Base-by-base conservation (phyloP, 2,329 filamentous ascomycete genomes). In the Aspergillus sp. region DNA sequence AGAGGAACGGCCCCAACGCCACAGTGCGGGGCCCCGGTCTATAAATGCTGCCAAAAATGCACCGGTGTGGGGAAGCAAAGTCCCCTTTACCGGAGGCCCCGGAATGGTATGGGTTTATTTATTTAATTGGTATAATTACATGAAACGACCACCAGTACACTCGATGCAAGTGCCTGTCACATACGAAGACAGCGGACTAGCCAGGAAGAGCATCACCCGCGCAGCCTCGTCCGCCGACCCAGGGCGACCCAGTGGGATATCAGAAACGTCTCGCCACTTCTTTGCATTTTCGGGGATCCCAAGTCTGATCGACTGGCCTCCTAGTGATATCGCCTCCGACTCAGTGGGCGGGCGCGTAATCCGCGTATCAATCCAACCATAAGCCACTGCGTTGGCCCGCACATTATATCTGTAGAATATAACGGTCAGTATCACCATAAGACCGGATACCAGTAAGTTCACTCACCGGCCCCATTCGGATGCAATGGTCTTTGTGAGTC, bases 321-420 rank as follows among this genome's bases (percentile, higher is more conserved):
- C 17, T 15, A 19, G 21, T 6, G 19, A 15, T 3, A 21, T 25
- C 1, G 37, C 37, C 5, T 40, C 15, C 15, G 37, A 40, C 41
- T 23, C 9, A 5, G 7, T 45, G 7, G 41, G 41, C 14, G 57
- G 55, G 7, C 41, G 52, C 12, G 84, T 84, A 5, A 91, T 82
- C 6, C 90, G 78, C 0, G 90, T 93, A 67, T 85, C 75, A 65
- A 93, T 92, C 70, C 88, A 83, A 0, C 90, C 90, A 67, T 92
- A 45, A 9, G 41, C 41, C 17, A 45, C 41, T 12, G 41, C 41
- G 12, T 45, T 45, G 7, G 21, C 41, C 9, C 41, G n/a, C 5
- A 45, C 41, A 6, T 21, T 45, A 1, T 21, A 45, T 5, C 41
- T 19, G 41, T 1, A 21, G 14, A 2, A 6, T 1, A 25, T 7